phyloP scores from a whole-genome alignment of 2,329 filamentous ascomycete genomes.

The Neophaeococcomyces mojaviensis region DNA sequence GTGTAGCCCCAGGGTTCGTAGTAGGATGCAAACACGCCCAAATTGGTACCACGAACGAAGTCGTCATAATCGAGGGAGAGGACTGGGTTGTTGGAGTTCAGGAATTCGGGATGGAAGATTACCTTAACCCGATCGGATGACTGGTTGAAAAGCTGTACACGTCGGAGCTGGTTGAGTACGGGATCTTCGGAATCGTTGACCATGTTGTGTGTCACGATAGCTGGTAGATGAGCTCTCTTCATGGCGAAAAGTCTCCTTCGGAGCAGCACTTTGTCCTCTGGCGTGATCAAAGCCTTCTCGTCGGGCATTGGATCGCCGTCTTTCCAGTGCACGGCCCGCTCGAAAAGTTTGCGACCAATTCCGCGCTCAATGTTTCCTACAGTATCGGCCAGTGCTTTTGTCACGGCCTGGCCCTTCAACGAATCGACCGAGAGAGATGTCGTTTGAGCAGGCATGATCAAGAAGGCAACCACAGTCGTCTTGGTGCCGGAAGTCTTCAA shows the following conservation, averaged over 20 bases:
- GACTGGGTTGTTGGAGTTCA: constrained; percentile 92
- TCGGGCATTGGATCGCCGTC: constrained; percentile 90
- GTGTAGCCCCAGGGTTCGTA: constrained; percentile 99
- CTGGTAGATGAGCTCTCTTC: constrained; percentile 84
- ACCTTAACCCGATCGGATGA: constrained; percentile 92
- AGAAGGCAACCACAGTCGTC: constrained; percentile 91
- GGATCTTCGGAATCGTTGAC: constrained; percentile 87
- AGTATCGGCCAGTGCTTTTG: constrained; percentile 91
- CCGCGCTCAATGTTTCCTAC: constrained; percentile 86
- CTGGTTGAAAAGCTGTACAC: constrained; percentile 96
- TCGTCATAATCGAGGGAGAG: constrained; percentile 96
- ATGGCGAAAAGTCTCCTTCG: constrained; percentile 90
- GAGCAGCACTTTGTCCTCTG: constrained; percentile 85
- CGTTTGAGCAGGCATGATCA: constrained; percentile 98
- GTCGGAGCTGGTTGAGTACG: constrained; percentile 88
- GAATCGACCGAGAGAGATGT: constrained; percentile 91
- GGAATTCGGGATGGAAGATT: constrained; percentile 94
- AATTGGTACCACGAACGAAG: constrained; percentile 91
- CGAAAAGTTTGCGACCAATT: constrained; percentile 88
- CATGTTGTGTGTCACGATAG: constrained; percentile 99
- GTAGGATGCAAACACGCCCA: constrained; percentile 94
- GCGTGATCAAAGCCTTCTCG: constrained; percentile 90
- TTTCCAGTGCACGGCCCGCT: constrained; percentile 89
- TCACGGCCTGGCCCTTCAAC: constrained; percentile 90
- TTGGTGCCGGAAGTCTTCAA: constrained; percentile 80